Evolutionary conservation across 305 asterid genomes (phyloP).

Genomic region (Solanum hybrid): DNA sequence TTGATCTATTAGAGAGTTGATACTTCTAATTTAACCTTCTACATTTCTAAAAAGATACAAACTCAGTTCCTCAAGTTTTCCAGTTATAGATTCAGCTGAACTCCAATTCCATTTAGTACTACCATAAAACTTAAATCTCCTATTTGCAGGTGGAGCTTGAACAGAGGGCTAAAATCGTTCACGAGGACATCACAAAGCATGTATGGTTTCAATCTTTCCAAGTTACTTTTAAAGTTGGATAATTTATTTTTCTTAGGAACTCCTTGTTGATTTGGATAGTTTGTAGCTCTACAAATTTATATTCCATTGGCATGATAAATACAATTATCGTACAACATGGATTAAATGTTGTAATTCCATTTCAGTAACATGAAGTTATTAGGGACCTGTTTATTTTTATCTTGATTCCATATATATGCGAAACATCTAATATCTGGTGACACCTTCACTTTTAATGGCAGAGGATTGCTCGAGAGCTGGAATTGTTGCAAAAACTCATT

Average conservation of each 20-base stretch:
- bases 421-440: neutral
- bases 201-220: slow-evolving; percentile 10
- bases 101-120: neutral
- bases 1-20: neutral
- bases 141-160: slow-evolving; percentile 28
- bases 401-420: neutral
- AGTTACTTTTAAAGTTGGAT: neutral
- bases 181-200: slow-evolving; percentile 27
- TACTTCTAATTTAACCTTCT: neutral
- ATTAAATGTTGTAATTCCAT: neutral
- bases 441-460: slow-evolving; percentile 15
- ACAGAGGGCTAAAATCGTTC: slow-evolving; percentile 29
- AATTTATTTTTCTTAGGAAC: neutral
- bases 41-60: neutral
- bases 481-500: slow-evolving; percentile 29
- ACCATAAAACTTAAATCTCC: neutral
- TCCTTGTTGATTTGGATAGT: neutral
- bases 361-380: neutral
- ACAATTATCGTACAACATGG: neutral
- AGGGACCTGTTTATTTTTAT: neutral
- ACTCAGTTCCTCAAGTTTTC: neutral
- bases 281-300: neutral
- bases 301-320: neutral
- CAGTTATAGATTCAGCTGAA: neutral
- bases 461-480: slow-evolving; percentile 60